Evolutionary conservation across 23 red algal species (phyloP), one percentile per base, ranked within the genome.

Genomic region (Gracilaria caudata): DNA sequence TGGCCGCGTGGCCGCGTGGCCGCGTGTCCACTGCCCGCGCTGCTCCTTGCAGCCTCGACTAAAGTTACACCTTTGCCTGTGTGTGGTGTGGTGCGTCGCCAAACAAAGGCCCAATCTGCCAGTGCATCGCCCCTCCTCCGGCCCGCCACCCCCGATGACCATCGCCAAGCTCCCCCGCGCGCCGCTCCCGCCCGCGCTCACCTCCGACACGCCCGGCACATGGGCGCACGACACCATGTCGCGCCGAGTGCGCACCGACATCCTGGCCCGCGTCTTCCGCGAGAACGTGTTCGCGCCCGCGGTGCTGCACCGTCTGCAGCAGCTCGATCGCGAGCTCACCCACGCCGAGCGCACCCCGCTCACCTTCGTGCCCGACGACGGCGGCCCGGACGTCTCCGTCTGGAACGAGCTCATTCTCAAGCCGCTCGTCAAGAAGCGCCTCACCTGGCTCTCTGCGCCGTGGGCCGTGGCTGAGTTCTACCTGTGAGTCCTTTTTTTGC

Each of bases 141-240:
- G n/a, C 5, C 57, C 57, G n/a, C 57, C 57, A 6, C 20, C 57
- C 57, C 7, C 57, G 7, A 29, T 61, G n/a, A 20, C 57, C 7
- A 5, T 20, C 57, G 63, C 63, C 30, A 9, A 35, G 9, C 7
- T 17, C 12, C 84, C 86, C 2, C 49, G 66, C 28, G 57, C 46
- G 34, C 90, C 95, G 39, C 86, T 98, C 8, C 96, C 96, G 38
- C 96, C 96, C 28, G 44, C 55, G 37, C 60, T 98, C 59, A 47
- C 57, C 17, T 94, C 96, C 11, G 26, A 60, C 33, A 83, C 34
- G 58, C 96, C 96, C 19, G 96, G 92, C 30, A 98, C 96, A 75
- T 98, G 96, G 96, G 96, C 96, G 25, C 59, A 95, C 85, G 88
- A 89, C 37, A 98, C 96, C 7, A 93, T 98, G 78, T 94, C 96